Percentiles rank a stretch among this genome's conserved stretches.
These are phyloP conservation scores for Solanum ossicruentum DNA, from an alignment of 257 asterid species.

Conservation along the genomic window DNA sequence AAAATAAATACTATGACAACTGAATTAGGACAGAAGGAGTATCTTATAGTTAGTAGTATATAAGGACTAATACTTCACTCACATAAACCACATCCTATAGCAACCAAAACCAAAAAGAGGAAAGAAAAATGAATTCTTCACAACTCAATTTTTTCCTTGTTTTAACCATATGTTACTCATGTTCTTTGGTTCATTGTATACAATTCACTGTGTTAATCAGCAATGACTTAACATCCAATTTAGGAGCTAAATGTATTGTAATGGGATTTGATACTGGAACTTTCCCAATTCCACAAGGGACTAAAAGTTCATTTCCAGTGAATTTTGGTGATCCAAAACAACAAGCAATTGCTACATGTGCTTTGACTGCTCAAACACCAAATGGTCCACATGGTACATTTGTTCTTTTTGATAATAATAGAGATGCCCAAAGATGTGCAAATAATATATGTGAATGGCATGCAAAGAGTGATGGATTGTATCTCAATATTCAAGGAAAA, in stretches of 20 bases:
- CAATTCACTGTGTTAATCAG: background rate
- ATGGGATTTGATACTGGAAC: background rate
- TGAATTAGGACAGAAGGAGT: too few species aligned
- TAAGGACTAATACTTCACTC: background rate
- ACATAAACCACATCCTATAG: background rate
- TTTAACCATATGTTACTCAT: background rate
- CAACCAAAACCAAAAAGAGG: background rate
- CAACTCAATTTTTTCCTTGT: background rate
- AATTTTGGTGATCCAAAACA: background rate
- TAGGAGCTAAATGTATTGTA: background rate
- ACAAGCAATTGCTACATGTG: background rate
- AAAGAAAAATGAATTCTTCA: background rate
- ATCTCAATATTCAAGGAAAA: background rate
- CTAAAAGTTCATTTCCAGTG: background rate
- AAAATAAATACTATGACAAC: too few species aligned
- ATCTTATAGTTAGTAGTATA: background rate
- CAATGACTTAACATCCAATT: background rate
- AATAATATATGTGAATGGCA: background rate
- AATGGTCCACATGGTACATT: background rate
- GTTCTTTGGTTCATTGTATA: background rate
- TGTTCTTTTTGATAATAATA: background rate
- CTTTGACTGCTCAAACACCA: background rate
- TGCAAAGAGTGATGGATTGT: background rate
- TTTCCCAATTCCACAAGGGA: background rate
- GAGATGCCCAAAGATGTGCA: background rate